Evolutionary conservation across 176 grass and related monocot genomes (phyloP).

Genomic region (Phoenix roebelenii): DNA sequence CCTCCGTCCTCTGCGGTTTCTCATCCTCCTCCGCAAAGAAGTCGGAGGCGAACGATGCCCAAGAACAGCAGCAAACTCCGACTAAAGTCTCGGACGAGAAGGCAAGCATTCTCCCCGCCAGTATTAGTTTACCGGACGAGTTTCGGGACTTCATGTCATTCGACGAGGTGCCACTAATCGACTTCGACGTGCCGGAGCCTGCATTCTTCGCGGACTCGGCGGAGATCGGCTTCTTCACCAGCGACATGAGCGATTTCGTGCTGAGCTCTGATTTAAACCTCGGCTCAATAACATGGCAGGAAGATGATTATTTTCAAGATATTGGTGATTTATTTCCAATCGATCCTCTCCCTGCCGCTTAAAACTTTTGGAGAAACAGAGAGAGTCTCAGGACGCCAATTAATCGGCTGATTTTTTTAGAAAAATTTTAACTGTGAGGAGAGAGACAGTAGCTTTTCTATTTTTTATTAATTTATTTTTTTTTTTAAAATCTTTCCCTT

Average conservation of each 20-base stretch:
- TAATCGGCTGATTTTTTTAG: constrained; percentile 43
- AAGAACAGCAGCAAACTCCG: no score
- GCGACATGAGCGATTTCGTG: constrained; percentile 1
- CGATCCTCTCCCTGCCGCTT: constrained; percentile 49
- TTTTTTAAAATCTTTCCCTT: no score
- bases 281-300: constrained; percentile 19
- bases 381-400: constrained; percentile 6
- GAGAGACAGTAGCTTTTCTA: no score
- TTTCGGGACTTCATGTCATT: constrained; percentile 22
- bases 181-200: constrained; percentile 33
- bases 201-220: constrained; percentile 12
- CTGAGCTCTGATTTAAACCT: constrained; percentile 16
- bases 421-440: not conserved
- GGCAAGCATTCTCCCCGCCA: not conserved
- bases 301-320: constrained; percentile 75
- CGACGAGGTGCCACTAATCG: constrained; percentile 36
- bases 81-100: constrained; percentile 10
- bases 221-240: constrained; percentile 24
- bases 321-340: constrained; percentile 81
- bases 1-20: not conserved
- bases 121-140: not conserved
- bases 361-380: not conserved
- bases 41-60: not conserved
- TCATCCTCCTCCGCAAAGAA: not conserved
- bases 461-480: no score